Percentiles rank a stretch among this genome's conserved stretches.
phyloP scores from a whole-genome alignment of 2,329 filamentous ascomycete species.

The Stemphylium vesicarium region DNA sequence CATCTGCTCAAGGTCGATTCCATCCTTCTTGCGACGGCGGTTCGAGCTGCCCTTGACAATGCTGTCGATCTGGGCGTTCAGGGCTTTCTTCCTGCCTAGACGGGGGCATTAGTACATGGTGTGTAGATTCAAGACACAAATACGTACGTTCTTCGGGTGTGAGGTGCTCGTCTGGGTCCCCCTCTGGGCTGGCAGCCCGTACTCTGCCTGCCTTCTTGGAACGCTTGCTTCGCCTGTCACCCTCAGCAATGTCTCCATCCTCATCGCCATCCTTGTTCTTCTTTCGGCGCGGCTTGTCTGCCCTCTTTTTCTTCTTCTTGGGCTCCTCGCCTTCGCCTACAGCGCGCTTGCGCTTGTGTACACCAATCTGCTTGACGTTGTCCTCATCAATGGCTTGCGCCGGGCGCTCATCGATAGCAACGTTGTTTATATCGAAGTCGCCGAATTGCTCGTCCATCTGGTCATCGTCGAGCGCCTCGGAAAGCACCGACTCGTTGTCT shows the following conservation, averaged over 20 bases:
- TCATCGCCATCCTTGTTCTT: conserved; percentile 56
- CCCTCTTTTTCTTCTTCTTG: conserved; percentile 72
- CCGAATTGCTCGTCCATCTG: conserved; percentile 63
- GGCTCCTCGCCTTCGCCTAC: conserved; percentile 65
- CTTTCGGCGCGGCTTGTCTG: conserved; percentile 61
- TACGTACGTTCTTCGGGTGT: conserved; percentile 80
- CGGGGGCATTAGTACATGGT: conserved; percentile 16
- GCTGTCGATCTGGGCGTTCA: conserved; percentile 86
- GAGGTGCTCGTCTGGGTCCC: conserved; percentile 77
- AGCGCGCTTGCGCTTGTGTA: conserved; percentile 68
- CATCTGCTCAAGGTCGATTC: conserved; percentile 88
- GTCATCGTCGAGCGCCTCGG: conserved; percentile 66
- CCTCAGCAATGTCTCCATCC: conserved; percentile 58
- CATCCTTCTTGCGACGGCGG: conserved; percentile 78
- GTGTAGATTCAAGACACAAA: background rate
- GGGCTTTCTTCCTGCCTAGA: conserved; percentile 73
- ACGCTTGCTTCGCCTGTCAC: conserved; percentile 61
- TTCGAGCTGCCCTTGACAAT: conserved; percentile 84
- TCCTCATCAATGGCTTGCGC: conserved; percentile 66
- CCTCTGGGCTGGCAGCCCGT: conserved; percentile 54
- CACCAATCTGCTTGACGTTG: conserved; percentile 65
- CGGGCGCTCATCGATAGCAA: conserved; percentile 66
- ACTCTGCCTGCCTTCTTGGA: conserved; percentile 51
- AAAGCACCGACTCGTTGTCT: conserved; percentile 67
- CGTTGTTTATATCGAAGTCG: conserved; percentile 66